A percentile compares a stretch with the other conserved stretches of the same genome.
phyloP scores from a whole-genome alignment of 2,329 filamentous ascomycete species.

The Zelopaecilomyces penicillatus region DNA sequence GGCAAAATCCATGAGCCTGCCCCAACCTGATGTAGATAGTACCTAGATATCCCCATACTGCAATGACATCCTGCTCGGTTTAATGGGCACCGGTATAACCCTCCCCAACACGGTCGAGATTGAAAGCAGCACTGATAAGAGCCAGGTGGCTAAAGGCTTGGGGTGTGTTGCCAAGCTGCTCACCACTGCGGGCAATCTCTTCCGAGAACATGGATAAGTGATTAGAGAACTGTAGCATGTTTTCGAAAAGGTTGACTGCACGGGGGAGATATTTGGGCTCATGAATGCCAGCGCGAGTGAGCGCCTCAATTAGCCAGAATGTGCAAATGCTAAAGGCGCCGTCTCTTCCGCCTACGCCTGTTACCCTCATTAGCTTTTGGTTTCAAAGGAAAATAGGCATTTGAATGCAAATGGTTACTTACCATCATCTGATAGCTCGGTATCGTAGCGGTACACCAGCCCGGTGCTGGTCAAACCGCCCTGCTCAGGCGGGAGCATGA shows the following conservation, averaged over 20 bases:
- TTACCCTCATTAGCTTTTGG: conserved; percentile 6
- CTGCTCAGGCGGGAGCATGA: conserved; percentile 64
- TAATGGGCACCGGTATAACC: conserved; percentile 12
- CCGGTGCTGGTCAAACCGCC: conserved; percentile 68
- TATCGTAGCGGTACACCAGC: conserved; percentile 68
- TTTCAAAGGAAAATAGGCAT: background rate
- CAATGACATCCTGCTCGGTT: background rate
- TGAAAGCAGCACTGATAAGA: conserved; percentile 69
- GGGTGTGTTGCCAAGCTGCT: conserved; percentile 72
- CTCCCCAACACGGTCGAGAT: conserved; percentile 49
- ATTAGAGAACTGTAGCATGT: conserved; percentile 68
- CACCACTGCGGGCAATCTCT: conserved; percentile 65
- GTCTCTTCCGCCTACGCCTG: conserved; percentile 64
- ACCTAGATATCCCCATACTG: background rate
- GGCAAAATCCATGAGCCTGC: background rate
- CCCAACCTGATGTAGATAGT: background rate
- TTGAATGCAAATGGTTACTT: conserved; percentile 13
- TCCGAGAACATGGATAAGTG: conserved; percentile 73
- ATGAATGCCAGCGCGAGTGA: conserved; percentile 59
- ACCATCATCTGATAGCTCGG: conserved; percentile 61
- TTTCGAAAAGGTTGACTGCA: conserved; percentile 65
- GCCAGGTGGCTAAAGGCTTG: conserved; percentile 73
- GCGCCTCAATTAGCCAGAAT: conserved; percentile 73
- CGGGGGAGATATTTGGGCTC: conserved; percentile 54
- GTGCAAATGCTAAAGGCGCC: conserved; percentile 77